Conservation (phyloP, 2,329 filamentous ascomycete species). For the Lachnellula occidentalis region DNA sequence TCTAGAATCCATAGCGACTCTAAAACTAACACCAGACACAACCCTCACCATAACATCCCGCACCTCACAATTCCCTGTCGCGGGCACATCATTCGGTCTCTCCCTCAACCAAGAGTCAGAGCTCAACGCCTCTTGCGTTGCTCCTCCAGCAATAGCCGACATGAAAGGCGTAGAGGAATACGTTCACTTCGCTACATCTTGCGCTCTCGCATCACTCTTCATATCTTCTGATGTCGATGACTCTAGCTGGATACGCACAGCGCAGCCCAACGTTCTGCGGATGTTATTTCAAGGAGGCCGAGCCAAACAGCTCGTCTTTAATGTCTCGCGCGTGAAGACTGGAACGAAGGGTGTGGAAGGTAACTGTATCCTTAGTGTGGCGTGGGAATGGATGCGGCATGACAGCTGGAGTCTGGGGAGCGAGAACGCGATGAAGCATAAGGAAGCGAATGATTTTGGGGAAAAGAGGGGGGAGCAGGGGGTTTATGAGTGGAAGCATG, state of each 20-base stretch:
- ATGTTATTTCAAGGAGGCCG: conserved; percentile 6
- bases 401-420: background rate
- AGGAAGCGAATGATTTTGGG: background rate
- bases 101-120: conserved; percentile 15
- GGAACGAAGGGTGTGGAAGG: background rate
- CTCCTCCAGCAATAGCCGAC: conserved; percentile 9
- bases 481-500: conserved; percentile 20
- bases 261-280: conserved; percentile 14
- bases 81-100: conserved; percentile 11
- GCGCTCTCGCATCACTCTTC: conserved; percentile 17
- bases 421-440: conserved; percentile 5
- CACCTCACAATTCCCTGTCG: conserved; percentile 13
- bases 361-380: conserved; percentile 4
- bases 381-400: conserved; percentile 12
- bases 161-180: conserved; percentile 23
- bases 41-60: conserved; percentile 35
- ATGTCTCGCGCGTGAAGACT: background rate
- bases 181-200: conserved; percentile 22
- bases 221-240: background rate
- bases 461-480: conserved; percentile 17
- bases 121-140: conserved; percentile 12
- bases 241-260: conserved; percentile 12
- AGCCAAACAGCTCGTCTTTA: conserved; percentile 15
- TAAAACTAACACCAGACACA: conserved; percentile 30
- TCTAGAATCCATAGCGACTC: conserved; percentile 37